Percentiles rank a stretch among this genome's conserved stretches.
phyloP scores from a whole-genome alignment of 1,139 yeast genomes.

The Suhomyces yuchorum region DNA sequence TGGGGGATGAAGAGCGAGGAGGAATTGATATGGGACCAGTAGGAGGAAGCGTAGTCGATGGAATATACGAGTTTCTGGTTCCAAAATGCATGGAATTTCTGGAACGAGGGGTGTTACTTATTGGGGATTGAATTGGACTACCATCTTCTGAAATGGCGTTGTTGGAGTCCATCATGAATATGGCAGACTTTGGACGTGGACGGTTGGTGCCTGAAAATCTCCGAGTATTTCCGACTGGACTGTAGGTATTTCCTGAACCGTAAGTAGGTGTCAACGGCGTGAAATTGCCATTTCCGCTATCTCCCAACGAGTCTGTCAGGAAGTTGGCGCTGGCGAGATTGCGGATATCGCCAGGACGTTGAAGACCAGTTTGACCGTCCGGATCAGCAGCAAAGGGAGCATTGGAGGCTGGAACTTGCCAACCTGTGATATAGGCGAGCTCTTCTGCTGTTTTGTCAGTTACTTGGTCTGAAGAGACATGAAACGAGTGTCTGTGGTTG shows the following conservation, averaged over 20 bases:
- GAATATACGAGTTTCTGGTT: conserved; percentile 11
- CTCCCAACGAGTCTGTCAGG: conserved; percentile 43
- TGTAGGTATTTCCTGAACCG: conserved; percentile 2
- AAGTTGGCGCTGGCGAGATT: conserved; percentile 45
- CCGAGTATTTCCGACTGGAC: conserved; percentile 15
- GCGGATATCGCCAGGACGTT: conserved; percentile 17
- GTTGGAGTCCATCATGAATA: conserved; percentile 32
- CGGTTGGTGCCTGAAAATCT: conserved; percentile 16
- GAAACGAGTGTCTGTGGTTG: conserved; percentile 4
- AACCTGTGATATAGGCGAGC: not conserved
- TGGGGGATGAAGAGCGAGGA: conserved; percentile 30
- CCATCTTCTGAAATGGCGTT: conserved; percentile 37
- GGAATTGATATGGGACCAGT: conserved; percentile 16
- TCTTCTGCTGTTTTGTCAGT: conserved; percentile 1
- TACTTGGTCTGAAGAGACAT: not conserved
- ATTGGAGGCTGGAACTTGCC: conserved; percentile 2
- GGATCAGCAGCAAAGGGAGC: conserved; percentile 4
- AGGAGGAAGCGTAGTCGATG: conserved; percentile 19
- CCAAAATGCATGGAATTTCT: conserved; percentile 24
- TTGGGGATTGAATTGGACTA: conserved; percentile 23
- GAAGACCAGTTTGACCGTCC: not conserved
- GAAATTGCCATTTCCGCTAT: conserved; percentile 1
- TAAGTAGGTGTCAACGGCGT: conserved; percentile 15
- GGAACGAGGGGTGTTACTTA: conserved; percentile 26
- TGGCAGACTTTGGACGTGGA: conserved; percentile 44